These are phyloP conservation scores for Cladobotryum mycophilum DNA, from an alignment of 2,329 filamentous ascomycete genomes.

Conservation along the genomic window DNA sequence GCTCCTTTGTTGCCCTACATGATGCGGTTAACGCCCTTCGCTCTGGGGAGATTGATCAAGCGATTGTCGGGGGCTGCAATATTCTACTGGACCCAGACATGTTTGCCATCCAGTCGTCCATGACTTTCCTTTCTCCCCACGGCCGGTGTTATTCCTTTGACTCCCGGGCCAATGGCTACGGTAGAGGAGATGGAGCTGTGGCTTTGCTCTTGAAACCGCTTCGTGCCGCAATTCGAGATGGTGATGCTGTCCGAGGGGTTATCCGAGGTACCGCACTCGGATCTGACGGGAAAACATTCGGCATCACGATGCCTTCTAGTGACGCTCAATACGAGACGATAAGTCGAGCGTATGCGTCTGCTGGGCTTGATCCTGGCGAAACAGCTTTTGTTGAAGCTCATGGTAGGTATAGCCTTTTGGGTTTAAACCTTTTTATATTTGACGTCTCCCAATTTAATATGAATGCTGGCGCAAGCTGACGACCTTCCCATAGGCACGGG, in stretches of 20 bases:
- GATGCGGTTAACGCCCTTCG: constrained; percentile 15
- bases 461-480: too few relatives aligned
- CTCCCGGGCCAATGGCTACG: constrained; percentile 40
- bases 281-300: constrained; percentile 34
- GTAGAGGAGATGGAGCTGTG: constrained; percentile 48
- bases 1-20: constrained; percentile 25
- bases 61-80: constrained; percentile 20
- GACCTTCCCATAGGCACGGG: constrained; percentile 4
- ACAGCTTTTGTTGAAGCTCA: constrained; percentile 21
- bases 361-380: constrained; percentile 17
- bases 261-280: constrained; percentile 18
- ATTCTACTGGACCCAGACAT: constrained; percentile 14
- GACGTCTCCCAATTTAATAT: too few relatives aligned
- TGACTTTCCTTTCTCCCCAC: not conserved
- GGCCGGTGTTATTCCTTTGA: constrained; percentile 20
- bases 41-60: constrained; percentile 21
- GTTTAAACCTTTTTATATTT: too few relatives aligned
- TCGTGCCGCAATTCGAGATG: constrained; percentile 41
- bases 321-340: constrained; percentile 27
- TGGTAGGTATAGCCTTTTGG: not conserved
- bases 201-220: constrained; percentile 48
- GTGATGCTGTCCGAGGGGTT: constrained; percentile 42
- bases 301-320: constrained; percentile 35
- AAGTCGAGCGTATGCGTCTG: constrained; percentile 22
- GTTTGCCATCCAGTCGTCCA: constrained; percentile 11